Conservation (phyloP, 371 early-diverging fungal genomes). For the Furculomyces boomerangus region DNA sequence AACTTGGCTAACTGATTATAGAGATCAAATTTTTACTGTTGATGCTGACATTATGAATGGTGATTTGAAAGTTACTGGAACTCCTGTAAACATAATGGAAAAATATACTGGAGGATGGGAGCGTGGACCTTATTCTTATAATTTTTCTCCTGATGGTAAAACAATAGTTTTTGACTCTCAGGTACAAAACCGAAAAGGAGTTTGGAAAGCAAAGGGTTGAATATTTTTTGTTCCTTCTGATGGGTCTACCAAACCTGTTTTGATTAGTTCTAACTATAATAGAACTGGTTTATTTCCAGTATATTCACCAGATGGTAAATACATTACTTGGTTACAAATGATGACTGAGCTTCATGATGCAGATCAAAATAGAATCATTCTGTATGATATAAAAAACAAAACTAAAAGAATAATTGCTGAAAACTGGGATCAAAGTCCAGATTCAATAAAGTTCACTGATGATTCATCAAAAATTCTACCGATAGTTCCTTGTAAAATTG, state of each 20-base stretch:
- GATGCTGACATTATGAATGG: slow-evolving; percentile 6
- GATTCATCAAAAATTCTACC: slow-evolving; percentile 30
- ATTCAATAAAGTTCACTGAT: slow-evolving; percentile 31
- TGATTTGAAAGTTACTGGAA: not conserved
- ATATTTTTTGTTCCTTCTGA: slow-evolving; percentile 40
- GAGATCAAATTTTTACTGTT: slow-evolving; percentile 8
- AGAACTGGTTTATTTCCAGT: slow-evolving; percentile 44
- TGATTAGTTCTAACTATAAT: slow-evolving; percentile 30
- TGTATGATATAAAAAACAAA: slow-evolving; percentile 28
- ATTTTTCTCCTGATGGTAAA: slow-evolving; percentile 24
- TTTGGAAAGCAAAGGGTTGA: slow-evolving; percentile 59
- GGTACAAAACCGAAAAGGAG: slow-evolving; percentile 34
- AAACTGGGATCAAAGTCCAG: slow-evolving; percentile 48
- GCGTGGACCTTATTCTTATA: slow-evolving; percentile 4
- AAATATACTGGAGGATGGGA: not conserved
- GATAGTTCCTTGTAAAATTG: slow-evolving; percentile 20
- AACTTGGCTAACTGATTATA: slow-evolving; percentile 13
- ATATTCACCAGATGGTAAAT: slow-evolving; percentile 38
- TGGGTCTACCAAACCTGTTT: slow-evolving; percentile 20
- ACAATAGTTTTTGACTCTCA: slow-evolving; percentile 53
- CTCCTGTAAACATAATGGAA: not conserved
- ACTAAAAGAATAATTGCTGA: slow-evolving; percentile 21
- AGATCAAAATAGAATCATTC: slow-evolving; percentile 51
- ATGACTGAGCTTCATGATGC: slow-evolving; percentile 45
- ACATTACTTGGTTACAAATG: slow-evolving; percentile 61